phyloP scores from a whole-genome alignment of 805 yeast species.

The Metschnikowia orientalis region DNA sequence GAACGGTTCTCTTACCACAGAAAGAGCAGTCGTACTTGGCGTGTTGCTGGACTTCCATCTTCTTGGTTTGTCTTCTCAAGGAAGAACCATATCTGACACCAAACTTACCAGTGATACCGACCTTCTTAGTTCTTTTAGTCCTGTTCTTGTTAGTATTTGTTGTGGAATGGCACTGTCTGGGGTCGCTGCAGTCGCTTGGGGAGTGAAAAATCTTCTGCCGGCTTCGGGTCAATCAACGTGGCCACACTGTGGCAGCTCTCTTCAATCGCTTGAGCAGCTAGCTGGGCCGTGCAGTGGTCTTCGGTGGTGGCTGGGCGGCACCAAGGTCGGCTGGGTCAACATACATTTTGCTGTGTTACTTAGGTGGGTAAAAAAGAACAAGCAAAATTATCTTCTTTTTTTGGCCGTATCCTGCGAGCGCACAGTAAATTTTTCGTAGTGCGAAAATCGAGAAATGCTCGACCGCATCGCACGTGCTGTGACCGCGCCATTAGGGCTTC shows the following conservation, averaged over 20 bases:
- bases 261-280: too few relatives aligned
- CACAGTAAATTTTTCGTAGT: constrained; percentile 13
- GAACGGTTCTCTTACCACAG: constrained; percentile 99
- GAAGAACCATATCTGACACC: constrained; percentile 99
- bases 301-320: too few relatives aligned
- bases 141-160: constrained; percentile 62
- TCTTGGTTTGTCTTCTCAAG: constrained; percentile 98
- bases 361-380: constrained; percentile 13
- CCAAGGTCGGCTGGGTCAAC: too few relatives aligned
- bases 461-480: constrained; percentile 13
- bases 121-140: constrained; percentile 99
- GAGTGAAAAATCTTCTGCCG: too few relatives aligned
- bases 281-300: too few relatives aligned
- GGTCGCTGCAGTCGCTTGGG: background rate
- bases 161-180: background rate
- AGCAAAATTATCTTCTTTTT: constrained; percentile 8
- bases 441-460: constrained; percentile 8
- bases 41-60: constrained; percentile 98
- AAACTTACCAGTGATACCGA: constrained; percentile 99
- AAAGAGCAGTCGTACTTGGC: constrained; percentile 98
- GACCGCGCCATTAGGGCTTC: constrained; percentile 11
- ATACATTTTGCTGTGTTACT: constrained; percentile 21
- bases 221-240: too few relatives aligned
- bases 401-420: constrained; percentile 8
- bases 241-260: too few relatives aligned